phyloP scores from a whole-genome alignment of 371 early-diverging fungal species.

The Choanephora cucurbitarum region DNA sequence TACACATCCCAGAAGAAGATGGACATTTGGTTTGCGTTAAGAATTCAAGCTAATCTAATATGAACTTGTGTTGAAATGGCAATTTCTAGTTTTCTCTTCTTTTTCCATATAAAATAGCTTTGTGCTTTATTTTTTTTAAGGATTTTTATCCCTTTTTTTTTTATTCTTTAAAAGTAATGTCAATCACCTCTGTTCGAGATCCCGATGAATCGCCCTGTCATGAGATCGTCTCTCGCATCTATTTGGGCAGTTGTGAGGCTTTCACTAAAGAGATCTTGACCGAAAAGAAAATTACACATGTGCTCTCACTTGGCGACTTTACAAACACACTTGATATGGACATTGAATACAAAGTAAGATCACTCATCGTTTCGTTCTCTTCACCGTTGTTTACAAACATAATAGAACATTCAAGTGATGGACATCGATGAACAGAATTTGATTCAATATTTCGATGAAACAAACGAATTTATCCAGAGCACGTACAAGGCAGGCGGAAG shows the following conservation, averaged over 20 bases:
- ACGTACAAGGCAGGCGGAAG: slow-evolving; percentile 51
- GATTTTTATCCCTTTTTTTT: too few relatives aligned
- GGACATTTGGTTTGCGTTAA: too few relatives aligned
- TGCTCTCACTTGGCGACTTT: slow-evolving; percentile 54
- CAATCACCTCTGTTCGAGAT: neutral
- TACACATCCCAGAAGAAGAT: too few relatives aligned
- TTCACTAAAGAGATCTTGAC: slow-evolving; percentile 30
- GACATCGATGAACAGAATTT: slow-evolving; percentile 71
- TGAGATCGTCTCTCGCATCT: slow-evolving; percentile 50
- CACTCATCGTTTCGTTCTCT: slow-evolving; percentile 8
- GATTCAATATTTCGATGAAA: slow-evolving; percentile 70
- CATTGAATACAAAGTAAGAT: slow-evolving; percentile 44
- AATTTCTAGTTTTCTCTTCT: too few relatives aligned
- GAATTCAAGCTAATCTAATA: too few relatives aligned
- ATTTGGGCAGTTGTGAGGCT: slow-evolving; percentile 41
- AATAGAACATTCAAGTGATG: slow-evolving; percentile 56
- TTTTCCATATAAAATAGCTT: neutral
- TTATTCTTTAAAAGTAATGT: slow-evolving; percentile 10
- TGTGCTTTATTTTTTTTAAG: too few relatives aligned
- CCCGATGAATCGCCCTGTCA: slow-evolving; percentile 14
- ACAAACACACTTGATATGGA: slow-evolving; percentile 25
- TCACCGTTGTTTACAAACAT: neutral
- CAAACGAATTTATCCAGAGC: slow-evolving; percentile 59
- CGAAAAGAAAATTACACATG: slow-evolving; percentile 60
- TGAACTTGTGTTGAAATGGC: too few relatives aligned